phyloP scores from a whole-genome alignment of 345 rosid genomes.

The Salix caprea region DNA sequence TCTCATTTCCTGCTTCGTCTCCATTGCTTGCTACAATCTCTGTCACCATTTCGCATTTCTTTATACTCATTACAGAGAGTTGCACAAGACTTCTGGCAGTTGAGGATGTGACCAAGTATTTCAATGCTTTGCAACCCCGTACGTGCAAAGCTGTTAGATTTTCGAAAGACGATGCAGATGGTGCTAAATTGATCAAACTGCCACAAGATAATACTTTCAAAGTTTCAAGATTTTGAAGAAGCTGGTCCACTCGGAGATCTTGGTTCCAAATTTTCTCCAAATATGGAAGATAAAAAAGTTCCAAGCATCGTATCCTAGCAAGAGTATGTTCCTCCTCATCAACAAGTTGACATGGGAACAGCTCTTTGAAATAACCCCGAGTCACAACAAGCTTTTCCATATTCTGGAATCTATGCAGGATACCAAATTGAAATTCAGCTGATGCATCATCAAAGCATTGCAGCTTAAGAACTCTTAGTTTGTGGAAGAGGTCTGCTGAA shows the following conservation, averaged over 20 bases:
- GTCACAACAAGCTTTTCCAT: not conserved
- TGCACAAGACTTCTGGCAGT: conserved; percentile 14
- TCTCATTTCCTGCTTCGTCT: conserved; percentile 3
- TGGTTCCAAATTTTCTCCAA: conserved; percentile 8
- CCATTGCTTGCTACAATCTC: conserved; percentile 5
- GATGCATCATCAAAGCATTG: not conserved
- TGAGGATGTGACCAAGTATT: conserved; percentile 4
- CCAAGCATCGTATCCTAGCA: not conserved
- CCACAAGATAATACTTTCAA: not conserved
- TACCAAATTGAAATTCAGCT: not conserved
- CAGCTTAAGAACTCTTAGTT: not conserved
- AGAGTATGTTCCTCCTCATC: not conserved
- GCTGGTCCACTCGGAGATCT: not conserved
- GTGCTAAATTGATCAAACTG: conserved; percentile 8
- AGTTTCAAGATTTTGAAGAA: conserved; percentile 6
- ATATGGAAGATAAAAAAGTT: fast-evolving
- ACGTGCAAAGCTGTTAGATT: conserved; percentile 12
- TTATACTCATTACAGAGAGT: conserved; percentile 12
- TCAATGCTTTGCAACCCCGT: conserved; percentile 9
- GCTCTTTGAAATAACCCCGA: not conserved
- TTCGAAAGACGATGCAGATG: conserved; percentile 5
- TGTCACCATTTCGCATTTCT: conserved; percentile 10
- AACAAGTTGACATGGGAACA: not conserved
- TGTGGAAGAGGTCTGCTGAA: not conserved
- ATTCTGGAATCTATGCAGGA: conserved; percentile 4